Conservation (phyloP, 176 grass and related monocot genomes). For the Otatea glauca region DNA sequence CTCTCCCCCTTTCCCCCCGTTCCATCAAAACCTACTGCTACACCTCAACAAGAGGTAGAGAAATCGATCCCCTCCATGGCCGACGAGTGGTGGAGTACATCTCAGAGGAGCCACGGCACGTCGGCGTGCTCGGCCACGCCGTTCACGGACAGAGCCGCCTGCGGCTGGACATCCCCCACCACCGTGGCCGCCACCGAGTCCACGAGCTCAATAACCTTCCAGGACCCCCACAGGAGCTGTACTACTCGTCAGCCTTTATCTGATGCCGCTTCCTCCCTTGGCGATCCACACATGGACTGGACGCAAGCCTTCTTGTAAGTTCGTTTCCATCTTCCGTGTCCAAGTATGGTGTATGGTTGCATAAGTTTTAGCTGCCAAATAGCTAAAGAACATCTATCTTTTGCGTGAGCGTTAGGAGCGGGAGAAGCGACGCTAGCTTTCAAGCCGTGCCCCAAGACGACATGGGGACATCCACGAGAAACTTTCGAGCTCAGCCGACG, state of each 20-base stretch:
- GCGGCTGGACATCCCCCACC: conserved; percentile 48
- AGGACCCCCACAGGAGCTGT: conserved; percentile 42
- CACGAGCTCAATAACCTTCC: conserved; percentile 58
- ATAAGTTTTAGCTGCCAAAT: neutral
- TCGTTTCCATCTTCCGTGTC: neutral
- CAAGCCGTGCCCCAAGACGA: conserved; percentile 55
- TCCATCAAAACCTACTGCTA: conserved; percentile 32
- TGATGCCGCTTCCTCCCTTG: conserved; percentile 51
- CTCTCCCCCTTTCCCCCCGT: conserved; percentile 39
- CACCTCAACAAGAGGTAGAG: conserved; percentile 35
- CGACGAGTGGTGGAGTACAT: conserved; percentile 58
- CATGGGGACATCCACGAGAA: neutral
- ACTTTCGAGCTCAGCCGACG: conserved; percentile 25
- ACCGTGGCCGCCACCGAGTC: conserved; percentile 33
- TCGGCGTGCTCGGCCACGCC: conserved; percentile 50
- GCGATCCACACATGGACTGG: conserved; percentile 57
- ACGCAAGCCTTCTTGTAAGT: conserved; percentile 60
- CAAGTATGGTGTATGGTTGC: neutral
- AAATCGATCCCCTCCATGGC: conserved; percentile 50
- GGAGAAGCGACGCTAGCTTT: conserved; percentile 55
- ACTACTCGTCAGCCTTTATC: conserved; percentile 39
- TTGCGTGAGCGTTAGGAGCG: conserved; percentile 42
- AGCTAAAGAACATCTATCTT: neutral
- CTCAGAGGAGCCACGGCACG: conserved; percentile 44
- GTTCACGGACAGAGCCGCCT: conserved; percentile 33